Base-by-base conservation (phyloP, 2,329 filamentous ascomycete genomes). In the Ophiostoma pallidulum region DNA sequence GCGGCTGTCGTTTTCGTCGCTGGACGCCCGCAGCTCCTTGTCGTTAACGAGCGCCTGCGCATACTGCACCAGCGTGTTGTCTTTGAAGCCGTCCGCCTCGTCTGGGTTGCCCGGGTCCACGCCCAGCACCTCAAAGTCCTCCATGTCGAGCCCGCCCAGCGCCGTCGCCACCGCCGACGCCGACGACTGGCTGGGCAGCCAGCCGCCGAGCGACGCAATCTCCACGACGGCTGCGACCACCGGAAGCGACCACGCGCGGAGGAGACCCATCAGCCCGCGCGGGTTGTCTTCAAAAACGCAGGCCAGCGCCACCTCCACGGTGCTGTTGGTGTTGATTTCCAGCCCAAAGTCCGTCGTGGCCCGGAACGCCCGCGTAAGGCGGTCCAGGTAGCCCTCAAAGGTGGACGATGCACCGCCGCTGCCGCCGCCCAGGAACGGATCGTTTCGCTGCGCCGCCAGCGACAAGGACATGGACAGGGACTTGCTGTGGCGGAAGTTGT, bases 121-220 rank as follows among this genome's bases (percentile, higher is more conserved):
- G 14, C 78, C 89, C 12, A 97, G 70, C 9, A 96, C 77, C 67
- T 92, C 86, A 38, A 96, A 68, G 59, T 96, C 90, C 53, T 89
- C 84, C 65, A 86, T 78, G 58, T 90, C 88, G 48, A 94, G 77
- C 20, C 80, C 82, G 31, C 79, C 75, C 22, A 54, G 41, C 2
- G 44, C 53, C 70, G 73, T 31, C 70, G 69, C 10, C 72, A 66
- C 45, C 73, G 69, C 29, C 73, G 70, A 28, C 26, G 72, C 69
- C 7, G 73, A 65, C 47, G 74, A 69, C 26, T 74, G 70, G 22
- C 73, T 71, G 20, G 83, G 80, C 38, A 96, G 73, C 91, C 91
- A 97, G 38, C 82, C 81, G 8, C 84, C 88, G 22, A 87, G 71
- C n/a, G 80, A 83, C 10, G 86, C 89, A 48, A 97, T 72, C 64